Evolutionary conservation across 2,329 filamentous ascomycete species (phyloP).

Genomic region (Falciphora oryzae): DNA sequence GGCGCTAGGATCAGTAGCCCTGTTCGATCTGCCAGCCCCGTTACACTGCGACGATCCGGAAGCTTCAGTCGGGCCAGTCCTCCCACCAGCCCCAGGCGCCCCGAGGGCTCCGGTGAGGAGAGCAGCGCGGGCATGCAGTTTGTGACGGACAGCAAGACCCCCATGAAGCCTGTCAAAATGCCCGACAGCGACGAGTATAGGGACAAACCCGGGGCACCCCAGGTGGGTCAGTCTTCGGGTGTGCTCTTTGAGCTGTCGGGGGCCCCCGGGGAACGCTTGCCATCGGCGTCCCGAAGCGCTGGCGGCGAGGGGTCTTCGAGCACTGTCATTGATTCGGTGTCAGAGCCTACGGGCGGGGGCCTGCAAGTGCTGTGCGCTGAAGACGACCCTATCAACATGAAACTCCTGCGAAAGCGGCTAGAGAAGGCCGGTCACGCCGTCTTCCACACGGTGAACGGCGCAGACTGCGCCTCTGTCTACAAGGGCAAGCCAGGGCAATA

Average conservation of each 20-base stretch:
- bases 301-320: background rate
- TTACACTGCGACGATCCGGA: background rate
- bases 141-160: slow-evolving; percentile 38
- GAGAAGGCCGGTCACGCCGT: slow-evolving; percentile 71
- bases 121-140: slow-evolving; percentile 26
- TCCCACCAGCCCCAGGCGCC: background rate
- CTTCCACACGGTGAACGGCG: slow-evolving; percentile 70
- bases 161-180: slow-evolving; percentile 41
- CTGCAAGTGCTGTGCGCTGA: slow-evolving; percentile 74
- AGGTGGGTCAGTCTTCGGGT: slow-evolving; percentile 26
- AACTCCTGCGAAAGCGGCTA: slow-evolving; percentile 71
- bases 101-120: background rate
- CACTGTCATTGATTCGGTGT: background rate
- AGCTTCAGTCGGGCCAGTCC: background rate
- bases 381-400: slow-evolving; percentile 83
- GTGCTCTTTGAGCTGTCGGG: slow-evolving; percentile 34
- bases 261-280: background rate
- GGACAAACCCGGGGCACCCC: slow-evolving; percentile 25
- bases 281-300: no score
- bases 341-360: slow-evolving; percentile 17
- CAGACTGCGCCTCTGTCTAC: slow-evolving; percentile 72
- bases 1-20: background rate
- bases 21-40: slow-evolving; percentile 14
- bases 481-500: slow-evolving; percentile 56
- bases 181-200: slow-evolving; percentile 44